A percentile compares a stretch with the other conserved stretches of the same genome.
These are phyloP conservation scores for Pseudodiploospora longispora DNA, from an alignment of 2,329 filamentous ascomycete genomes.

Conservation along the genomic window DNA sequence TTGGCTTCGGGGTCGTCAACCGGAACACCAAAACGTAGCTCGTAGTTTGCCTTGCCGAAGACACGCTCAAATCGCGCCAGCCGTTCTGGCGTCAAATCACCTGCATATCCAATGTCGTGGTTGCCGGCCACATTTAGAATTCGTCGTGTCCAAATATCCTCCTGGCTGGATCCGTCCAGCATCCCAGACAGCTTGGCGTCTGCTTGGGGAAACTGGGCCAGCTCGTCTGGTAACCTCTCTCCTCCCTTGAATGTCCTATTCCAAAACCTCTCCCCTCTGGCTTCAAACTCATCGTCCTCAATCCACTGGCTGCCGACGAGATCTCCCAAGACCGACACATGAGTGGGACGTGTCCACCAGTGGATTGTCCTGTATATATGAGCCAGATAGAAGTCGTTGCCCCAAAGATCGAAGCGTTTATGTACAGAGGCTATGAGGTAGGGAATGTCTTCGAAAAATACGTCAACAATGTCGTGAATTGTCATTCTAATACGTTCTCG, in stretches of 20 bases:
- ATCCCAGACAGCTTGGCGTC: constrained; percentile 44
- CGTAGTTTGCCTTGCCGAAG: constrained; percentile 89
- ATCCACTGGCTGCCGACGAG: constrained; percentile 95
- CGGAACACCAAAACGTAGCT: constrained; percentile 63
- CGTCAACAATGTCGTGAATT: constrained; percentile 51
- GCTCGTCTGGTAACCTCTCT: constrained; percentile 51
- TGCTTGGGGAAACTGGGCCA: constrained; percentile 38
- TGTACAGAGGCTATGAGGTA: constrained; percentile 57
- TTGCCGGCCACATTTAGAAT: constrained; percentile 91
- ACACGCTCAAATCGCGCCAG: constrained; percentile 72
- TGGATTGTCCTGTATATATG: constrained; percentile 80
- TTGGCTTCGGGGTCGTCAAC: constrained; percentile 29
- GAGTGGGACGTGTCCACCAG: constrained; percentile 81
- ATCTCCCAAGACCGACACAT: constrained; percentile 84
- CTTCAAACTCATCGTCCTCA: constrained; percentile 71
- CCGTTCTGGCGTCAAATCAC: constrained; percentile 71
- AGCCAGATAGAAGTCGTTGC: constrained; percentile 90
- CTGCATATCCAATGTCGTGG: constrained; percentile 93
- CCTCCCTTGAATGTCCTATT: constrained; percentile 64
- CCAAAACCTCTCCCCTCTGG: constrained; percentile 71
- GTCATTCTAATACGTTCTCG: constrained; percentile 44
- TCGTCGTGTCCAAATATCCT: constrained; percentile 58
- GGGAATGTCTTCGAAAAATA: constrained; percentile 60
- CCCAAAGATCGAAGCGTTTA: constrained; percentile 80
- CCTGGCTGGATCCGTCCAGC: constrained; percentile 35